Evolutionary conservation across 495 filamentous ascomycete species (phyloP).

Genomic region (Penicillium psychrofluorescens): DNA sequence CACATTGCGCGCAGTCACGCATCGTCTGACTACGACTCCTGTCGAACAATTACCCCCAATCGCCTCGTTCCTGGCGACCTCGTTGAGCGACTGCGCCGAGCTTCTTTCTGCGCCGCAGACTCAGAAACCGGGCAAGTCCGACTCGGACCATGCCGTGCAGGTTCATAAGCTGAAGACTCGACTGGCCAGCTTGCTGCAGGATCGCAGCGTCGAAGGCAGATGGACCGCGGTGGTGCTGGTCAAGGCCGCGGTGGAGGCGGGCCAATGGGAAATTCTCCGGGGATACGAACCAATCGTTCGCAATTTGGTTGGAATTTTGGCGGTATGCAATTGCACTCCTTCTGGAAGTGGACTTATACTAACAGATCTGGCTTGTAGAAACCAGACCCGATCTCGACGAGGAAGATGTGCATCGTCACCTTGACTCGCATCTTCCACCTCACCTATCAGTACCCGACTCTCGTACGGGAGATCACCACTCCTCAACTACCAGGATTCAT

Average conservation of each 20-base stretch:
- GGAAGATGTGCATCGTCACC: conserved; percentile 66
- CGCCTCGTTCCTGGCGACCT: conserved; percentile 51
- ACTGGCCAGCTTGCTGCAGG: conserved; percentile 66
- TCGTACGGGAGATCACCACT: conserved; percentile 82
- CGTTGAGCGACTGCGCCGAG: conserved; percentile 53
- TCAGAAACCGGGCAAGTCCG: conserved; percentile 43
- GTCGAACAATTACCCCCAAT: conserved; percentile 56
- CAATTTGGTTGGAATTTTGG: conserved; percentile 60
- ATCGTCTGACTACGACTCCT: conserved; percentile 57
- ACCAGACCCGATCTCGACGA: conserved; percentile 62
- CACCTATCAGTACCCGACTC: conserved; percentile 70
- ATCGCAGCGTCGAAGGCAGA: conserved; percentile 61
- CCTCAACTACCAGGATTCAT: conserved; percentile 70
- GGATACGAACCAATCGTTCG: conserved; percentile 64
- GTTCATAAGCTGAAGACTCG: conserved; percentile 75
- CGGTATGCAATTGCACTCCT: conserved; percentile 37
- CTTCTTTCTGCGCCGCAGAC: conserved; percentile 44
- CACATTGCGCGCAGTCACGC: conserved; percentile 55
- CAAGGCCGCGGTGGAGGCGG: conserved; percentile 73
- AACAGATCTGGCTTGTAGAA: conserved; percentile 41
- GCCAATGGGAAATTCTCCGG: conserved; percentile 71
- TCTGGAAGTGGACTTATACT: neutral
- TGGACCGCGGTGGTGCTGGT: conserved; percentile 70
- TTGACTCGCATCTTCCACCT: conserved; percentile 75
- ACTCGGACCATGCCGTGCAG: conserved; percentile 52